Evolutionary conservation across 1,284 basidiomycete species (phyloP).

Genomic region (Cutaneotrichosporon cutaneum): DNA sequence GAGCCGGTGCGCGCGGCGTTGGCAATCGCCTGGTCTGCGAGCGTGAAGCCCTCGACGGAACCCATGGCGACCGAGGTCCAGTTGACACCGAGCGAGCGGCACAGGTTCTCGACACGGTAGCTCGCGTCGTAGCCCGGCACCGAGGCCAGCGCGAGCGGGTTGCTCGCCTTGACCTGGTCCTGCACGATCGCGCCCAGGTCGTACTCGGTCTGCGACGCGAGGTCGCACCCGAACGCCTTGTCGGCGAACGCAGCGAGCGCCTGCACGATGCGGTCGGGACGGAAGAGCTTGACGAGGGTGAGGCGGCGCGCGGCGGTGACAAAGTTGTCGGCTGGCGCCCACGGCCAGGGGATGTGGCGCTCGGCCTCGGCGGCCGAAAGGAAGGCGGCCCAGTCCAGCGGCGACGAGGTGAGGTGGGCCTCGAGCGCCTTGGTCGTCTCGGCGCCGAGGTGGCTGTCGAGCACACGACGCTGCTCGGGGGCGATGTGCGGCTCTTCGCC

Average conservation of each 20-base stretch:
- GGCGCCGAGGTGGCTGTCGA: conserved; percentile 34
- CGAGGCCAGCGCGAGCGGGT: conserved; percentile 85
- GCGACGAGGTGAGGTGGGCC: conserved; percentile 64
- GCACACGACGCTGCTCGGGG: conserved; percentile 34
- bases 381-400: conserved; percentile 75
- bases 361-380: conserved; percentile 71
- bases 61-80: conserved; percentile 93
- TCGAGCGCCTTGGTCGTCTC: conserved; percentile 67
- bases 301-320: conserved; percentile 36
- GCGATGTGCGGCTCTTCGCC: conserved; percentile 23
- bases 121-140: conserved; percentile 96
- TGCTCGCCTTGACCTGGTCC: conserved; percentile 73
- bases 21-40: conserved; percentile 91
- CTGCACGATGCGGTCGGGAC: conserved; percentile 44
- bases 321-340: conserved; percentile 55
- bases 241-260: conserved; percentile 40
- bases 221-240: conserved; percentile 43
- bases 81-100: conserved; percentile 69
- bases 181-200: conserved; percentile 74
- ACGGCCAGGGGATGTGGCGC: conserved; percentile 67
- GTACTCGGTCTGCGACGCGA: conserved; percentile 37
- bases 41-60: conserved; percentile 92
- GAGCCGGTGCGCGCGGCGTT: conserved; percentile 83
- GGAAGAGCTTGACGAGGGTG: conserved; percentile 45
- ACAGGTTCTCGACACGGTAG: conserved; percentile 86